Evolutionary conservation across 2,329 filamentous ascomycete genomes (phyloP).

Genomic region (Tolypocladium paradoxum): DNA sequence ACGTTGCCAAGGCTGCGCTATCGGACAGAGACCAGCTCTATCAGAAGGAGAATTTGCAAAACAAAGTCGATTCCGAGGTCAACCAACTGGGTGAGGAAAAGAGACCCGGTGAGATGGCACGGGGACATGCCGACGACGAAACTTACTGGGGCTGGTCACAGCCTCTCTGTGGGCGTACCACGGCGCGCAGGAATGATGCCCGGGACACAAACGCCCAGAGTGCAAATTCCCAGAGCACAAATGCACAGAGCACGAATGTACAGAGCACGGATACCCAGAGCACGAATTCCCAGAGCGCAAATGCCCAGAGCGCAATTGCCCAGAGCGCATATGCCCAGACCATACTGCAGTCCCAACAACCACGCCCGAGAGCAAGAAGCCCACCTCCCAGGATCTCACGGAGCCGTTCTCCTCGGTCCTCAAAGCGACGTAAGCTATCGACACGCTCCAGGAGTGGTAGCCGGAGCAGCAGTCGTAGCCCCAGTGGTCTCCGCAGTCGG

Average conservation of each 20-base stretch:
- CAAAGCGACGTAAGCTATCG: background rate
- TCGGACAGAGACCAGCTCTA: slow-evolving; percentile 61
- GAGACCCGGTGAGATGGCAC: slow-evolving; percentile 53
- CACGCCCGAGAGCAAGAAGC: slow-evolving; percentile 18
- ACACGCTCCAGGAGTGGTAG: slow-evolving; percentile 9
- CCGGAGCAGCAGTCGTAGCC: slow-evolving; percentile 18
- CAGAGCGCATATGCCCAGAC: background rate
- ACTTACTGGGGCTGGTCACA: slow-evolving; percentile 86
- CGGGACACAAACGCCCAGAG: background rate
- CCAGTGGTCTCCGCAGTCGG: slow-evolving; percentile 17
- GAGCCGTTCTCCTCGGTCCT: slow-evolving; percentile 11
- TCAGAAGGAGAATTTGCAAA: slow-evolving; percentile 34
- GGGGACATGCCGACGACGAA: slow-evolving; percentile 52
- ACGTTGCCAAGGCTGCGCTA: slow-evolving; percentile 60
- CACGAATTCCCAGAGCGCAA: background rate
- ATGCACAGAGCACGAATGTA: background rate
- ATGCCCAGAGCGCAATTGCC: background rate
- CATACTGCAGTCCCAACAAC: slow-evolving; percentile 2
- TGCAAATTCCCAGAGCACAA: background rate
- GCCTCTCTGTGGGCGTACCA: slow-evolving; percentile 73
- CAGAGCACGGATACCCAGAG: background rate
- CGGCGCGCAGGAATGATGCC: background rate
- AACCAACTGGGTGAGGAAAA: slow-evolving; percentile 65
- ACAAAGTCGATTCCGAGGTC: slow-evolving; percentile 41
- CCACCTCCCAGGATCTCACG: slow-evolving; percentile 17